These are phyloP conservation scores for Tricholoma matsutake DNA, from an alignment of 768 basidiomycete species.

Conservation along the genomic window DNA sequence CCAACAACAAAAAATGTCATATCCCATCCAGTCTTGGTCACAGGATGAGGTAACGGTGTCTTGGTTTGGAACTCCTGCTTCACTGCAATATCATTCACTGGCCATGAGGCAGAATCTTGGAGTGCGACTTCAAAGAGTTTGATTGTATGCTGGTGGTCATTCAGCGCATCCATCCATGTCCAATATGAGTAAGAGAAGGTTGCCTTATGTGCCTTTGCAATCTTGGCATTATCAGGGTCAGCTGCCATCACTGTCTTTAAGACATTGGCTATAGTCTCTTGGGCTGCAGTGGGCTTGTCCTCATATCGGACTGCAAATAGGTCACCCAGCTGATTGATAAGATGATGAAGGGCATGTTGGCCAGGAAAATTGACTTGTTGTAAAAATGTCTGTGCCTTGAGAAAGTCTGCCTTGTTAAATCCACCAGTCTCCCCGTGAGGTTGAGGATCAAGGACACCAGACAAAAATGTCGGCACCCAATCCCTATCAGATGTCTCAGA, in stretches of 20 bases:
- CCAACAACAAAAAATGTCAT: not conserved
- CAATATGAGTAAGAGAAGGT: not conserved
- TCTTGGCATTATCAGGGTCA: not conserved
- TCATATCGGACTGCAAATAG: not conserved
- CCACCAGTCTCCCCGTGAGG: not conserved
- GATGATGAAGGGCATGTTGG: not conserved
- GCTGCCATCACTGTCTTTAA: not conserved
- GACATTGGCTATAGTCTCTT: not conserved
- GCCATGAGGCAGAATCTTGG: not conserved
- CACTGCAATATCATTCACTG: not conserved
- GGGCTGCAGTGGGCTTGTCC: not conserved
- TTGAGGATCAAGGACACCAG: not conserved
- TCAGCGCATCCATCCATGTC: not conserved
- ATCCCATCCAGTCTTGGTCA: not conserved
- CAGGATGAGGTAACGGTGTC: not conserved
- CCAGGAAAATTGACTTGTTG: not conserved
- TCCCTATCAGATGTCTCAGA: not conserved
- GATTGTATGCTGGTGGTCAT: not conserved
- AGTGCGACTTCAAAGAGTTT: not conserved
- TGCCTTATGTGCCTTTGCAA: not conserved
- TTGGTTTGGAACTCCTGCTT: not conserved
- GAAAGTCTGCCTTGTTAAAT: not conserved
- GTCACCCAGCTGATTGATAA: too few relatives aligned
- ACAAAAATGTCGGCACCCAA: not conserved
- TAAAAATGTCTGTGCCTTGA: not conserved